Evolutionary conservation across 805 yeast species (phyloP), one percentile per base, ranked within the genome.

Genomic region (Komagataella populi): DNA sequence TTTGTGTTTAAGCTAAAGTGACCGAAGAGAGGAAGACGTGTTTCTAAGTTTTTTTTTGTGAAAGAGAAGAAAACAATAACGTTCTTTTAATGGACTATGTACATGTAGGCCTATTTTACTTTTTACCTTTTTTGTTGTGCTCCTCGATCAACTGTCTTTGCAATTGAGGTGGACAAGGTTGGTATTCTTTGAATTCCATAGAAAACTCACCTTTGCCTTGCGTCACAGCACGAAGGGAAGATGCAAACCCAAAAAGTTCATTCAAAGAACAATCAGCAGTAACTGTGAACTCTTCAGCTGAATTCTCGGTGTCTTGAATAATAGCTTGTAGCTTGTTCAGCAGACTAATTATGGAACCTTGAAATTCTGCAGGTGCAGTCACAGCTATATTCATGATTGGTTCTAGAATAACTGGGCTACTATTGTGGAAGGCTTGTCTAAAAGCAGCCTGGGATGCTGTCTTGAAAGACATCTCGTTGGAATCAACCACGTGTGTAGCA

Each of bases 121-220:
- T 65, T 54, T 63, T 59, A 53, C 71, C 74, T 65, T 72, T 80
- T 76, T 84, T 83, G 59, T 78, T 77, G 64, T 80, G 81, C 62
- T 87, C 95, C 51, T 84, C 95, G 57, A 93, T 83, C 70, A 93
- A 77, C 70, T 91, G 86, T 63, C 76, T 85, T 71, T 93, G 99
- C 57, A 91, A 74, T 58, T 88, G 96, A 44, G 91, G 87, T 48
- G 95, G 78, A 50, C 95, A 85, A 58, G 95, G 96, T 49, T 91
- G 80, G 67, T 91, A 93, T 62, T 88, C 86, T 64, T 86, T 83
- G 73, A 93, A 93, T 68, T 93, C 99, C 68, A 93, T 77, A 2
- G 96, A 80, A 68, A 93, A 93, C 71, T 95, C 98, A 62, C 99
- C 99, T 67, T 93, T 93, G 70, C 99, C 99, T 70, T 93, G 99